Evolutionary conservation across 352 stramenopile species (phyloP), one percentile per base, ranked within the genome.

Genomic region (Phytophthora quininea): DNA sequence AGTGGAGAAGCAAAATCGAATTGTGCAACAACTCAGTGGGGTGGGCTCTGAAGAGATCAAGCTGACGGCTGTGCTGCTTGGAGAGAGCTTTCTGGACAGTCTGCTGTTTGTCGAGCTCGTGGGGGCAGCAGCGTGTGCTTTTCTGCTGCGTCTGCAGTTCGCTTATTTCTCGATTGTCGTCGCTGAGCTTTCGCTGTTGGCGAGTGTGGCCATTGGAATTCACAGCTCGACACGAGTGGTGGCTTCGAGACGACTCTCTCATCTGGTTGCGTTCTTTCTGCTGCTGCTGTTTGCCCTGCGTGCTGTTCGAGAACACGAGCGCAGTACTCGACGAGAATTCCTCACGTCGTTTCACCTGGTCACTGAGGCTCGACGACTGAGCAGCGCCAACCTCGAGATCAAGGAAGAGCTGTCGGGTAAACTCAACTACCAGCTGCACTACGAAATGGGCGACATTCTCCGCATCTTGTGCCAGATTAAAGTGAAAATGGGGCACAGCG

Each of bases 371-470:
- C 79, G 79, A 9, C 75, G 82, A 9, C 61, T 88, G 45, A 90
- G 82, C 59, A 85, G 84, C 55, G 78, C 83, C 42, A 90, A 90
- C 66, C 76, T 90, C 24, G 78, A 87, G 54, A 86, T 88, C 61
- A 86, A 89, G 43, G 82, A 89, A 47, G 79, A 90, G 24, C 69
- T 90, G 15, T 84, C 79, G 3, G 74, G 65, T 8, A 90, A 90
- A 31, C 69, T 84, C 3, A 82, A 86, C 59, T 88, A 88, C 48
- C 77, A 90, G 38, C 47, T 90, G 27, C 79, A 90, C 47, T 90
- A 90, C 65, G 82, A 90, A 58, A 91, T 91, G 82, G 80, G 78
- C 31, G 82, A 89, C 56, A 89, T 91, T 37, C 48, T 91, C 35
- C 80, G 80, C n/a, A 84, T 91, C 46, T 58, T 91, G 11, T 91